A percentile compares a stretch with the other conserved stretches of the same genome.
Evolutionary conservation across 2,329 filamentous ascomycete genomes (phyloP).

Genomic region (Aspergillus texensis): DNA sequence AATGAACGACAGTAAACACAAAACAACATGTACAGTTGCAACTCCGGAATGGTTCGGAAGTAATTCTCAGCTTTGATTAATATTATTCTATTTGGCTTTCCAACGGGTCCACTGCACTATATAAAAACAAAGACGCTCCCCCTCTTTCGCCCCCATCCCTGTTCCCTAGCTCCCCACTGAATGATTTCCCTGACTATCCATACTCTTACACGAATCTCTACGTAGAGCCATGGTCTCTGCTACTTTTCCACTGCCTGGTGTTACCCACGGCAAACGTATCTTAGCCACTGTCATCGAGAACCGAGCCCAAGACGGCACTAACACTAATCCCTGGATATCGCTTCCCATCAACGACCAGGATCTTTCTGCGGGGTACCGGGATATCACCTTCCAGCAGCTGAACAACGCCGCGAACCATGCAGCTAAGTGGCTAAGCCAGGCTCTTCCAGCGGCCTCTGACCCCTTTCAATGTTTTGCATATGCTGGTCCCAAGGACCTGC

Average conservation of each 20-base stretch:
- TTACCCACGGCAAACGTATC: slow-evolving; percentile 16
- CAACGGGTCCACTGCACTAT: background rate
- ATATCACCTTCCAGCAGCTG: background rate
- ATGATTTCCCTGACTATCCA: background rate
- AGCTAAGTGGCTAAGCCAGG: background rate
- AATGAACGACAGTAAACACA: background rate
- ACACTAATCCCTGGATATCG: slow-evolving; percentile 20
- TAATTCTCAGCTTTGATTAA: background rate
- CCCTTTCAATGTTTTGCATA: background rate
- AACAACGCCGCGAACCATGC: background rate
- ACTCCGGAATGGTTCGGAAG: background rate
- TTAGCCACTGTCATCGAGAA: slow-evolving; percentile 22
- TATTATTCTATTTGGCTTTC: background rate
- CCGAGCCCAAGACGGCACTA: slow-evolving; percentile 14
- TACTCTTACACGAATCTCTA: background rate
- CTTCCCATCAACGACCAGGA: slow-evolving; percentile 15
- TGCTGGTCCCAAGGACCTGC: background rate
- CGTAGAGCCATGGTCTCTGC: background rate
- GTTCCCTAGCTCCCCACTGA: background rate
- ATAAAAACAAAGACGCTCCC: background rate
- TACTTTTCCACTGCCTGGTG: slow-evolving; percentile 14
- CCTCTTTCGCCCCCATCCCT: background rate
- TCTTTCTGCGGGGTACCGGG: background rate
- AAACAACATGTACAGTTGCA: background rate
- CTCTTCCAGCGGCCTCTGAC: background rate